Evolutionary conservation across 768 basidiomycete species (phyloP).

Genomic region (Phylloporus arenicola): DNA sequence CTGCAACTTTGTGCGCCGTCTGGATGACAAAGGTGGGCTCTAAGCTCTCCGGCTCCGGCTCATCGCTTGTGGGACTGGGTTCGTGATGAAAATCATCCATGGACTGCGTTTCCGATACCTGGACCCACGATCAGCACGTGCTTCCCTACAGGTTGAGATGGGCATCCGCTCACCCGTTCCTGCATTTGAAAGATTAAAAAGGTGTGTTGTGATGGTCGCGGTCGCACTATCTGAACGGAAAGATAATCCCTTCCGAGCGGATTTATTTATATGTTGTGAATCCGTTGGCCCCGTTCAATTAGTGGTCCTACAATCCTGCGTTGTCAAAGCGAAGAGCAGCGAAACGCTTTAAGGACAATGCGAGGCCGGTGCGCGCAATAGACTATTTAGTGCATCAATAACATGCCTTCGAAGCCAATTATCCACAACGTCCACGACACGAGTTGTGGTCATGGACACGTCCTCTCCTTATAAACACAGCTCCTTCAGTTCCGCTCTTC

Average conservation of each 20-base stretch:
- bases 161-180: slow-evolving; percentile 13
- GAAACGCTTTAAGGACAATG: slow-evolving; percentile 17
- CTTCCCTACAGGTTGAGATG: slow-evolving; percentile 15
- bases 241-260: slow-evolving; percentile 7
- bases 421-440: slow-evolving; percentile 21
- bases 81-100: slow-evolving; percentile 11
- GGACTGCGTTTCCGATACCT: slow-evolving; percentile 15
- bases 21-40: slow-evolving; percentile 21
- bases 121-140: slow-evolving; percentile 22
- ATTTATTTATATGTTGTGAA: slow-evolving; percentile 14
- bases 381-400: slow-evolving; percentile 19
- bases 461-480: slow-evolving; percentile 18
- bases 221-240: slow-evolving; percentile 9
- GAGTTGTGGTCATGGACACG: slow-evolving; percentile 23
- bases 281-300: slow-evolving; percentile 1
- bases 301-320: background rate
- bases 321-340: slow-evolving; percentile 18
- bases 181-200: slow-evolving; percentile 23
- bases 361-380: slow-evolving; percentile 6
- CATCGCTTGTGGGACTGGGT: background rate
- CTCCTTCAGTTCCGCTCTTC: slow-evolving; percentile 26
- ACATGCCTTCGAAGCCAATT: slow-evolving; percentile 18
- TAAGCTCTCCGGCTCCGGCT: background rate
- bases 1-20: slow-evolving; percentile 16
- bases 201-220: slow-evolving; percentile 19